Evolutionary conservation across 2,329 filamentous ascomycete species (phyloP), one percentile per base, ranked within the genome.

Genomic region (Apiospora rasikravindrae): DNA sequence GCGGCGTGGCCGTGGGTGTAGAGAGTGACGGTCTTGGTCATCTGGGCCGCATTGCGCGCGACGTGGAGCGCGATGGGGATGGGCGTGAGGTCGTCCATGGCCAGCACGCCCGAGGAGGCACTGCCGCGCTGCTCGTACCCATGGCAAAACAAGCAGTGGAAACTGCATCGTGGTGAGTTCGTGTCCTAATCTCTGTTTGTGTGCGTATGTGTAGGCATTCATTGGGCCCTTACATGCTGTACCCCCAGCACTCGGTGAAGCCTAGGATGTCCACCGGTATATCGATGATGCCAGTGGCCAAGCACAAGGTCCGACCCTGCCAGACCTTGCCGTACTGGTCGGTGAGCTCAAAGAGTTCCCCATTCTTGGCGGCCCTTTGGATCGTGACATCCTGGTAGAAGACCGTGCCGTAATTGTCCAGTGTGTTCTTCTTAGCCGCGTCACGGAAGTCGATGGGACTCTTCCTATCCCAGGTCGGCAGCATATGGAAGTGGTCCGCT

Each of bases 81-180:
- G 8, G 75, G 75, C 5, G 78, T 79, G 16, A 82, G 67, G 64
- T 80, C 75, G 1, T 81, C 84, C 14, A 82, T 80, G 1, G 84
- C 85, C 1, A 90, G 81, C 5, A 89, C 76, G 0, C 86, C 88
- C 0, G 83, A 83, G 0, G 85, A 84, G 0, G 80, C 75, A 4
- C 79, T 77, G 1, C 86, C 87, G 16, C 85, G 83, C 69, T 90
- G 86, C 74, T 91, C 89, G 76, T 84, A 91, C 4, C 89, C 89
- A 74, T 90, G 84, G 78, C 88, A 91, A 75, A 87, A 89, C 0
- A 91, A 83, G 75, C 88, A 91, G 75, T 90, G 88, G 74, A 88
- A 90, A 57, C 84, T 86, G 49, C 49, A 49, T 24, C 22, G n/a
- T 49, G 45, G 45, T 22, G 2, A 24, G 19, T 6, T 24, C 5